phyloP scores from a whole-genome alignment of 1,139 yeast genomes.

The Candida sp. region DNA sequence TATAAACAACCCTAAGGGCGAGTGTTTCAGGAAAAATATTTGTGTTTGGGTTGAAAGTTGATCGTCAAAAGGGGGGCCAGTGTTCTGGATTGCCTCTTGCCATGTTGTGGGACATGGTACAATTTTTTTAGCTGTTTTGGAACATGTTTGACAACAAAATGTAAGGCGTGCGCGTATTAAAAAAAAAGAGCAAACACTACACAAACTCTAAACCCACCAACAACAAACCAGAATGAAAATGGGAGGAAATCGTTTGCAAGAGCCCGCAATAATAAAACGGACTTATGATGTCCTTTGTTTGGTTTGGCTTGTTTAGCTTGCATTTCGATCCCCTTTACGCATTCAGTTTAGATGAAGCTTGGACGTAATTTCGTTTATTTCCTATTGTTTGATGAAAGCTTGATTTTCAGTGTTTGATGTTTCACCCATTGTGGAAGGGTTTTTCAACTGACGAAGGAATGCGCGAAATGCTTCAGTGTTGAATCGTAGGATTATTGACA shows the following conservation, averaged over 20 bases:
- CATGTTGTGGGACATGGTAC: too few relatives aligned
- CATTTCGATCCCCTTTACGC: too few relatives aligned
- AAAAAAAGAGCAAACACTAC: not conserved
- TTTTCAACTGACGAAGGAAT: not conserved
- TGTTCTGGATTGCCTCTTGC: not conserved
- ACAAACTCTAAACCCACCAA: too few relatives aligned
- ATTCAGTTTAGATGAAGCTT: too few relatives aligned
- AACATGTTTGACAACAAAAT: conserved; percentile 1
- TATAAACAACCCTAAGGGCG: not conserved
- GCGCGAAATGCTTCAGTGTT: too few relatives aligned
- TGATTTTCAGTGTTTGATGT: not conserved
- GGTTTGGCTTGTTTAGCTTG: not conserved
- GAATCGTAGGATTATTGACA: too few relatives aligned
- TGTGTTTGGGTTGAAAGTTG: not conserved
- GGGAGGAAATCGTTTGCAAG: not conserved
- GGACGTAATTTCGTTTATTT: not conserved
- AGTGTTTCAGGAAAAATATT: not conserved
- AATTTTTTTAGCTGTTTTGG: not conserved
- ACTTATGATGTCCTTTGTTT: not conserved
- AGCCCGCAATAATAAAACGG: not conserved
- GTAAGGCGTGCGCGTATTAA: conserved; percentile 1
- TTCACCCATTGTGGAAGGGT: not conserved
- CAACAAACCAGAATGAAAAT: not conserved
- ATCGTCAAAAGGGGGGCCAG: conserved; percentile 1
- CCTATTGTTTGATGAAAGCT: not conserved